These are phyloP conservation scores for Graphium sp. DNA, from an alignment of 2,329 filamentous ascomycete genomes.

Conservation along the genomic window DNA sequence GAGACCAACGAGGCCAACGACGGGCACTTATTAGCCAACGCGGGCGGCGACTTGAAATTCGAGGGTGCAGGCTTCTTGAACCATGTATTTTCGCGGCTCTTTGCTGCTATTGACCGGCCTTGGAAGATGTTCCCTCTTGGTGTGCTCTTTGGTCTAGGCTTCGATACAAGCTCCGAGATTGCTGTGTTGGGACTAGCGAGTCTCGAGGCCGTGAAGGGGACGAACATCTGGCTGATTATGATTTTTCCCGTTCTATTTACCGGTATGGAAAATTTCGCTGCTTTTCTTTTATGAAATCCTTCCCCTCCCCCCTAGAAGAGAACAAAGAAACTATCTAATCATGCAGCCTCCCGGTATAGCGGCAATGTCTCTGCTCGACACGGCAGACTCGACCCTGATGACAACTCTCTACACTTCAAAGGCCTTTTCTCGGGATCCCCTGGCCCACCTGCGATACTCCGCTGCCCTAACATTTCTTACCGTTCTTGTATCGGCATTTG, in stretches of 20 bases:
- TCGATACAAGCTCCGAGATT: constrained; percentile 91
- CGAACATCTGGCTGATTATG: constrained; percentile 83
- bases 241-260: constrained; percentile 87
- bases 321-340: constrained; percentile 2
- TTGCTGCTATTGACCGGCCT: constrained; percentile 54
- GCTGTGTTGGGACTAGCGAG: constrained; percentile 81
- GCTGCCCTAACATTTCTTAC: constrained; percentile 74
- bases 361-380: constrained; percentile 91
- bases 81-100: constrained; percentile 54
- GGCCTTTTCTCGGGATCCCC: constrained; percentile 57
- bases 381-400: constrained; percentile 86
- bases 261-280: constrained; percentile 25
- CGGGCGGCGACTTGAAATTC: constrained; percentile 39
- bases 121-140: constrained; percentile 97
- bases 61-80: constrained; percentile 66
- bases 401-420: constrained; percentile 80
- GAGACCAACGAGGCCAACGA: too few species aligned
- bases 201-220: constrained; percentile 72
- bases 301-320: background rate
- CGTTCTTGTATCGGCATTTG: constrained; percentile 67
- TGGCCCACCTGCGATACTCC: constrained; percentile 92
- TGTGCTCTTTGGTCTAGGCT: constrained; percentile 78
- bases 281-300: background rate
- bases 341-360: constrained; percentile 30
- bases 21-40: too few species aligned